These are phyloP conservation scores for Sugiyamaella castrensis DNA, from an alignment of 1,139 yeast genomes.

Conservation along the genomic window DNA sequence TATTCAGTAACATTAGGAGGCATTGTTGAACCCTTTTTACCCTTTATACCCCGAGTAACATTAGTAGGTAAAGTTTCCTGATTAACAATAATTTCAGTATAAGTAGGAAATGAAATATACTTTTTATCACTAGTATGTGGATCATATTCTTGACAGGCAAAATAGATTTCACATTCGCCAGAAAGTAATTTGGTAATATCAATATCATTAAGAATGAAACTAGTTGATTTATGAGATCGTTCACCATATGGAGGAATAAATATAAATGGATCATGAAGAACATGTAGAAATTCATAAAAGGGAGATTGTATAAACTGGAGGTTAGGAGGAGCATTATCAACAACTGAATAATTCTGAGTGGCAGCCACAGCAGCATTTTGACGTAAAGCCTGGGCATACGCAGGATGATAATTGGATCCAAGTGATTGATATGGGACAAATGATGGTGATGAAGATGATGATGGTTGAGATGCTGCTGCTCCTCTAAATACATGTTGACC, in stretches of 20 bases:
- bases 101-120: conserved; percentile 27
- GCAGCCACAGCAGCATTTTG: not conserved
- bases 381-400: too few species aligned
- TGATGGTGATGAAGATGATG: conserved; percentile 6
- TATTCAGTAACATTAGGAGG: conserved; percentile 40
- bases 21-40: conserved; percentile 39
- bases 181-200: conserved; percentile 13
- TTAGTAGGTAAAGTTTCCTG: conserved; percentile 27
- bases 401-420: too few species aligned
- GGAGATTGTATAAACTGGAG: conserved; percentile 29
- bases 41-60: conserved; percentile 38
- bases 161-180: conserved; percentile 20
- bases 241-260: conserved; percentile 26
- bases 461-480: conserved; percentile 4
- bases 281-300: conserved; percentile 28
- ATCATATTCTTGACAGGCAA: conserved; percentile 18
- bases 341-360: not conserved
- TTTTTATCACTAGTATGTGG: conserved; percentile 12
- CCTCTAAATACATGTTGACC: not conserved
- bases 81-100: conserved; percentile 27
- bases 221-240: conserved; percentile 16
- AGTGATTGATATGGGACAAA: not conserved
- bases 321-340: not conserved
- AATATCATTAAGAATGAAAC: conserved; percentile 20
- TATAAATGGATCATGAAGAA: conserved; percentile 27